These are phyloP conservation scores for Gigaspora rosea DNA, from an alignment of 192 early-diverging fungal species.

Conservation along the genomic window DNA sequence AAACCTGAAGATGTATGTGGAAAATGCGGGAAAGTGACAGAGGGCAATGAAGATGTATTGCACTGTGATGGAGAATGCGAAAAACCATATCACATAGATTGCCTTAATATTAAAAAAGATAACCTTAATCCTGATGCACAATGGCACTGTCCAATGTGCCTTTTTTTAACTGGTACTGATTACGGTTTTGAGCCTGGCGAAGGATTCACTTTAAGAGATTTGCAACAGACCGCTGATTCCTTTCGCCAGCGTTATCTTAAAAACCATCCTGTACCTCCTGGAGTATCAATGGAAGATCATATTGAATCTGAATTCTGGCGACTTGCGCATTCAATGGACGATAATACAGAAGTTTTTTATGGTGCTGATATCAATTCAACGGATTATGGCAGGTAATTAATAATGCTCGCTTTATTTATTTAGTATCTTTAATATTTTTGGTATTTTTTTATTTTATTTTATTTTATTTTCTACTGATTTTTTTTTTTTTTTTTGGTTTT, in stretches of 20 bases:
- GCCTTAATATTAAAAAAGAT: constrained; percentile 28
- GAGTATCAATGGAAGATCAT: constrained; percentile 69
- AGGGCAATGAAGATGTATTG: background rate
- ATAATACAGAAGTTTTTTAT: constrained; percentile 92
- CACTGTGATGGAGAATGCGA: constrained; percentile 19
- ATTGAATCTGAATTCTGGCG: constrained; percentile 94
- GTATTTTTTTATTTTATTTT: constrained; percentile 19
- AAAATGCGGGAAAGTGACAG: background rate
- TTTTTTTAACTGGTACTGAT: constrained; percentile 75
- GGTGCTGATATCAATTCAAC: constrained; percentile 93
- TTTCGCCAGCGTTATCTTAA: constrained; percentile 71
- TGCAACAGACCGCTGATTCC: constrained; percentile 73
- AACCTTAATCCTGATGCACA: constrained; percentile 58
- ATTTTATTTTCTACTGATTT: background rate
- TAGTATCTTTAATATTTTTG: background rate
- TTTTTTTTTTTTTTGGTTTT: constrained; percentile 3
- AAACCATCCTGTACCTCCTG: constrained; percentile 28
- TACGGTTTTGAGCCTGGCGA: constrained; percentile 94
- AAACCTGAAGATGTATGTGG: constrained; percentile 66
- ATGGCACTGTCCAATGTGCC: constrained; percentile 89
- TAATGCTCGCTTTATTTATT: background rate
- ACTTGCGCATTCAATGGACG: constrained; percentile 81
- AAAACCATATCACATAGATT: background rate
- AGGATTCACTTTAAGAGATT: constrained; percentile 74
- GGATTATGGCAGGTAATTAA: constrained; percentile 77